These are phyloP conservation scores for Neonectria punicea DNA, from an alignment of 2,329 filamentous ascomycete genomes.

Conservation along the genomic window DNA sequence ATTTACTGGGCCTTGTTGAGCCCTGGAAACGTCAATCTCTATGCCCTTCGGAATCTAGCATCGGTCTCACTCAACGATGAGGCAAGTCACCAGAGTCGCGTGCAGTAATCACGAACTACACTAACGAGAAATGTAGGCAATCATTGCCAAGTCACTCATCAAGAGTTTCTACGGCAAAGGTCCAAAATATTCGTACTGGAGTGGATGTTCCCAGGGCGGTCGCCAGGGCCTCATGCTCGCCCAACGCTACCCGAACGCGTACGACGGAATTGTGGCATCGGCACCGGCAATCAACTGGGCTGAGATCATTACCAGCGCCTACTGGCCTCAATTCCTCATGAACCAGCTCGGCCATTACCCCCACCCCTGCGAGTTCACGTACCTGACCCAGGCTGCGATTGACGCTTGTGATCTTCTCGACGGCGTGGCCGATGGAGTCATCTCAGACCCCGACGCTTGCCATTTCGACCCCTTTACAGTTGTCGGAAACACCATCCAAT, in stretches of 20 bases:
- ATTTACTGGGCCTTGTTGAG: slow-evolving; percentile 20
- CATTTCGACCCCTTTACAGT: slow-evolving; percentile 26
- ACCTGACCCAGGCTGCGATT: slow-evolving; percentile 7
- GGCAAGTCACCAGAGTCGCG: not conserved
- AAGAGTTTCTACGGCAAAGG: slow-evolving; percentile 18
- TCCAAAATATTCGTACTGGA: slow-evolving; percentile 29
- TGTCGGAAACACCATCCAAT: slow-evolving; percentile 20
- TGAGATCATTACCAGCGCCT: not conserved
- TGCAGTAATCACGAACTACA: not conserved
- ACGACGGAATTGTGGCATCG: slow-evolving; percentile 29
- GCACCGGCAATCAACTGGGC: slow-evolving; percentile 21
- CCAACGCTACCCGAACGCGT: slow-evolving; percentile 23
- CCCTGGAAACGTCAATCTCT: slow-evolving; percentile 30
- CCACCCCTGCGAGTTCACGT: slow-evolving; percentile 18
- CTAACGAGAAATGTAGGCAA: not conserved
- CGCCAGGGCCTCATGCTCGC: slow-evolving; percentile 13
- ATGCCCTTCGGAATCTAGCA: slow-evolving; percentile 27
- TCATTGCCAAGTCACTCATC: slow-evolving; percentile 21
- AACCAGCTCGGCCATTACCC: slow-evolving; percentile 16
- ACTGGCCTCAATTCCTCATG: slow-evolving; percentile 24
- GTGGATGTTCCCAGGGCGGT: slow-evolving; percentile 32
- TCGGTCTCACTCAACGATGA: slow-evolving; percentile 23
- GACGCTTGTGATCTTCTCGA: slow-evolving; percentile 36
- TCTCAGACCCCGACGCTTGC: slow-evolving; percentile 32
- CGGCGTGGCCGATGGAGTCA: slow-evolving; percentile 36